A percentile compares a stretch with the other conserved stretches of the same genome.
These are phyloP conservation scores for Malus orientalis DNA, from an alignment of 306 rosid species.

Conservation along the genomic window DNA sequence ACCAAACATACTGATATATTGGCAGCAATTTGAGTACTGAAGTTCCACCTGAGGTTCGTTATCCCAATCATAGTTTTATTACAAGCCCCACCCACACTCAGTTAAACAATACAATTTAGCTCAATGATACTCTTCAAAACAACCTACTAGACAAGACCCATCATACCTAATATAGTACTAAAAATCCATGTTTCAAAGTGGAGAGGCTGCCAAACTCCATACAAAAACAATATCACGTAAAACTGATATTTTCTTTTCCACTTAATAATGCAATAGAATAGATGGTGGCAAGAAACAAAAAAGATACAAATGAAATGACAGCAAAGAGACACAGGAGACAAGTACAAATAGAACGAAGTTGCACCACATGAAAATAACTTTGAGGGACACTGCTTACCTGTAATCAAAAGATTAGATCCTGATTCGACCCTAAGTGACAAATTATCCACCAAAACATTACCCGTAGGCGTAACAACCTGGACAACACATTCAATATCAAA, in stretches of 20 bases:
- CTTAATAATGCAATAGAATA: neutral
- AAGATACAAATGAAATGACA: neutral
- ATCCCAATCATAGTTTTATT: neutral
- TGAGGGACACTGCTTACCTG: constrained; percentile 49
- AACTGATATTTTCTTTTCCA: neutral
- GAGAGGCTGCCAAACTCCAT: neutral
- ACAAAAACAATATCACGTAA: neutral
- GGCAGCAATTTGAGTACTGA: neutral
- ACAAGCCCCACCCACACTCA: neutral
- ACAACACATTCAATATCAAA: constrained; percentile 23
- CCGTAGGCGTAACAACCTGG: constrained; percentile 96
- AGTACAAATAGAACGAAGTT: neutral
- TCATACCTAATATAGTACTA: neutral
- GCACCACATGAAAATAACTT: neutral
- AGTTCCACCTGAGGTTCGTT: neutral
- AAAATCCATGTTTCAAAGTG: neutral
- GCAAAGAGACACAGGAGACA: neutral
- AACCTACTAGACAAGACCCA: neutral
- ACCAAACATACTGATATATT: neutral
- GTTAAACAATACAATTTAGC: neutral
- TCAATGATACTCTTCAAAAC: neutral
- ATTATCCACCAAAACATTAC: constrained; percentile 86
- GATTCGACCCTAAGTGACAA: constrained; percentile 75
- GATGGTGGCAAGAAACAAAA: neutral
- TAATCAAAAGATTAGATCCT: constrained; percentile 92